Conservation (phyloP, 345 rosid species). For the Pelargonium nanum region DNA sequence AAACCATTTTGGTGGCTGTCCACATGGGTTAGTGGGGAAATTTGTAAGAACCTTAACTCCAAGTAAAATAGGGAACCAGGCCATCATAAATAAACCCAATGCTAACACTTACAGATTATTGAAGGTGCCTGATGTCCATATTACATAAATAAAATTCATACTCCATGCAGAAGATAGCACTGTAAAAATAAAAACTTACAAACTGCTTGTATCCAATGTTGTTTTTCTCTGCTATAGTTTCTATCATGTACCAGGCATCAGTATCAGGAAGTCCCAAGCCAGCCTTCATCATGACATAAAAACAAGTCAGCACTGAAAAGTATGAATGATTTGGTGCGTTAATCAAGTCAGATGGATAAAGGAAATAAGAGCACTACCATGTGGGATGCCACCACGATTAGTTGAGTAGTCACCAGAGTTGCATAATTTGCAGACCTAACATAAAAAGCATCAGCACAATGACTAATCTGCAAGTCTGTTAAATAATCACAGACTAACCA, state of each 20-base stretch:
- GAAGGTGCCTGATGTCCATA: not conserved
- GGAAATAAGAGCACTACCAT: conserved; percentile 40
- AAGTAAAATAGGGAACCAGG: not conserved
- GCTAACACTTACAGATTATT: not conserved
- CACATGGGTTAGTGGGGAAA: too few species aligned
- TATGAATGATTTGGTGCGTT: not conserved
- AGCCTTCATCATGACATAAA: conserved; percentile 40
- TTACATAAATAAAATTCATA: not conserved
- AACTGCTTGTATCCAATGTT: conserved; percentile 73
- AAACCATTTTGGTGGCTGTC: too few species aligned
- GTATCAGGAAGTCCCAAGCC: conserved; percentile 89
- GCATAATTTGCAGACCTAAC: conserved; percentile 77
- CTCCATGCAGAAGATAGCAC: not conserved
- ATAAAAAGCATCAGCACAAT: too few species aligned
- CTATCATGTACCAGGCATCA: conserved; percentile 90
- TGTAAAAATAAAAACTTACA: conserved; percentile 33
- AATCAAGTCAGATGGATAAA: conserved; percentile 1
- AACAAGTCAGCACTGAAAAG: conserved; percentile 4
- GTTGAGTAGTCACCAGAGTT: conserved; percentile 68
- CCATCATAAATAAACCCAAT: not conserved
- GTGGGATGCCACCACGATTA: conserved; percentile 78
- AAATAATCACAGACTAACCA: not conserved
- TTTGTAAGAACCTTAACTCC: not conserved
- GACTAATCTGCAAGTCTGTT: not conserved
- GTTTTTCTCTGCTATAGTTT: conserved; percentile 85